phyloP scores from a whole-genome alignment of 768 basidiomycete species.

The Termitomyces sp. region DNA sequence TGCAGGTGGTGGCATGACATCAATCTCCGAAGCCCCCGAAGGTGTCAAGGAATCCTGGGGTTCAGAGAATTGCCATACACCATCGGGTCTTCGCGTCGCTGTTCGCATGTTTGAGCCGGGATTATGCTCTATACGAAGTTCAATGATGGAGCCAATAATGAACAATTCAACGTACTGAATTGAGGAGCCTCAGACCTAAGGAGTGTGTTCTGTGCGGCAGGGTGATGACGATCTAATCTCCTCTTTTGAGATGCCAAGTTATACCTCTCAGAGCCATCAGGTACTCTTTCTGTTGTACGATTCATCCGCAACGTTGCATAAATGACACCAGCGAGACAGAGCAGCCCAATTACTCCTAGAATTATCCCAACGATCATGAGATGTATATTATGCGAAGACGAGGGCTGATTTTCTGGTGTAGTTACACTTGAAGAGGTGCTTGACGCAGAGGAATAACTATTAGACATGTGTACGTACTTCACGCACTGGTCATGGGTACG shows the following conservation, averaged over 20 bases:
- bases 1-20: slow-evolving; percentile 24
- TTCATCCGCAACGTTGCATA: slow-evolving; percentile 8
- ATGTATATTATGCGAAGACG: neutral
- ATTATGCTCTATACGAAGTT: slow-evolving; percentile 32
- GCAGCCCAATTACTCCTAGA: slow-evolving; percentile 6
- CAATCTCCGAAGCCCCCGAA: slow-evolving; percentile 31
- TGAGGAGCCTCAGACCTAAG: slow-evolving; percentile 34
- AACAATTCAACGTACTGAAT: slow-evolving; percentile 28
- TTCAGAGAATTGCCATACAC: slow-evolving; percentile 51
- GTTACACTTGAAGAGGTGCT: neutral
- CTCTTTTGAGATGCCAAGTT: slow-evolving; percentile 18
- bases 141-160: neutral
- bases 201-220: slow-evolving; percentile 37
- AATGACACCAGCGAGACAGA: slow-evolving; percentile 8
- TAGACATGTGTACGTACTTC: slow-evolving; percentile 8
- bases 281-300: neutral
- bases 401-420: slow-evolving; percentile 1
- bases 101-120: slow-evolving; percentile 57
- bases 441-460: neutral
- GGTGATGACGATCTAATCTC: slow-evolving; percentile 27
- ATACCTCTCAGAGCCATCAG: neutral
- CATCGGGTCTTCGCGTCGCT: slow-evolving; percentile 45
- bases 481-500: neutral
- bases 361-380: slow-evolving; percentile 6
- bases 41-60: slow-evolving; percentile 36